These are phyloP conservation scores for Thymus mandschuricus DNA, from an alignment of 257 asterid species.

Conservation along the genomic window DNA sequence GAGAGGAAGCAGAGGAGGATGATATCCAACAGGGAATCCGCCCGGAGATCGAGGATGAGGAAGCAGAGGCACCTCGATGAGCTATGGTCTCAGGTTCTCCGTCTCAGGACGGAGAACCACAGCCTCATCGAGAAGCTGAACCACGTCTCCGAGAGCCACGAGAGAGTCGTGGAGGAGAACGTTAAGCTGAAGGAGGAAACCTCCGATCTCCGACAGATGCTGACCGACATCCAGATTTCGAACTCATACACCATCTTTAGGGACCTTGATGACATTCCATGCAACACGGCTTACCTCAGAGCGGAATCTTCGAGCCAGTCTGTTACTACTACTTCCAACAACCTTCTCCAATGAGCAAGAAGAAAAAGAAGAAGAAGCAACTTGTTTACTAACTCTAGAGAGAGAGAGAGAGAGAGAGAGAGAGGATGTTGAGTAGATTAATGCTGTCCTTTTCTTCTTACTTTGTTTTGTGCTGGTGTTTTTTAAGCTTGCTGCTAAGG, in stretches of 20 bases:
- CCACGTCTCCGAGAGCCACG: slow-evolving; percentile 61
- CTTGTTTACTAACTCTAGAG: slow-evolving; percentile 13
- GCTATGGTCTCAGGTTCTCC: slow-evolving; percentile 76
- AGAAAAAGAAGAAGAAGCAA: background rate
- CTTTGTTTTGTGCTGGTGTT: slow-evolving; percentile 36
- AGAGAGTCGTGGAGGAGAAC: slow-evolving; percentile 60
- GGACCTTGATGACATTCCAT: slow-evolving; percentile 63
- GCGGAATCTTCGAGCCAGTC: slow-evolving; percentile 59
- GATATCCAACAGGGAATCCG: slow-evolving; percentile 92
- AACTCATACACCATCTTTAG: slow-evolving; percentile 51
- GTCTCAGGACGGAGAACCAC: slow-evolving; percentile 65
- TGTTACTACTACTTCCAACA: slow-evolving; percentile 39
- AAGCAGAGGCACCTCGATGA: slow-evolving; percentile 91
- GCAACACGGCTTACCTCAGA: slow-evolving; percentile 66
- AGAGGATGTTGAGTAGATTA: slow-evolving; percentile 15
- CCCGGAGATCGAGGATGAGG: slow-evolving; percentile 90
- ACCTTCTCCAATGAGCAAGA: slow-evolving; percentile 50
- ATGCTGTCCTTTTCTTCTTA: slow-evolving; percentile 17
- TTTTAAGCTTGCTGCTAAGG: slow-evolving; percentile 40
- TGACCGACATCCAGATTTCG: slow-evolving; percentile 51
- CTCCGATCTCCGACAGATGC: slow-evolving; percentile 67
- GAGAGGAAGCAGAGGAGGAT: slow-evolving; percentile 84
- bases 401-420: slow-evolving; percentile 17
- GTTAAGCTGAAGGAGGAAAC: slow-evolving; percentile 67
- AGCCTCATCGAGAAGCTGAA: slow-evolving; percentile 62